Percentiles rank a stretch among this genome's conserved stretches.
phyloP scores from a whole-genome alignment of 202 grass and related monocot genomes.

The Panicum virgatum region DNA sequence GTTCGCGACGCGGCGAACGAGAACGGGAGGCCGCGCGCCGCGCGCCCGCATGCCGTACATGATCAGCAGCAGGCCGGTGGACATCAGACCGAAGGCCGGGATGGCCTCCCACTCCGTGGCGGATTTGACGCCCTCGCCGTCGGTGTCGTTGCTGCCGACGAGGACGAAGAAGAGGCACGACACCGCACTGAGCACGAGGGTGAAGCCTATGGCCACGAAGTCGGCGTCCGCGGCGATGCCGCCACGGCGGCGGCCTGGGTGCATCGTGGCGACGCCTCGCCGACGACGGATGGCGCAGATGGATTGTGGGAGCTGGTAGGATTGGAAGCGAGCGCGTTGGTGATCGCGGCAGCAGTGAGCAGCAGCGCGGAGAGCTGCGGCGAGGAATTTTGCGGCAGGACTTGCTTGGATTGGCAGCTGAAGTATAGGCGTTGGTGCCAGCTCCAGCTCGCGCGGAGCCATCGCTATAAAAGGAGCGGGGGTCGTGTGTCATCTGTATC shows the following conservation, averaged over 20 bases:
- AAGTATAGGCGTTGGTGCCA: no score
- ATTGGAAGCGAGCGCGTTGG: neutral
- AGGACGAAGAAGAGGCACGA: neutral
- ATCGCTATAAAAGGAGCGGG: neutral
- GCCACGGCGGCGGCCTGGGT: neutral
- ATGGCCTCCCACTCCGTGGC: neutral
- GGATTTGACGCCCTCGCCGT: no score
- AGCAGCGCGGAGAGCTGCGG: no score
- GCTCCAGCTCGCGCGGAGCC: no score
- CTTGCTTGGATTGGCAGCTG: no score
- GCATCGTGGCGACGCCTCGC: neutral
- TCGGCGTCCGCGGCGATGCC: neutral
- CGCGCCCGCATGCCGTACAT: conserved; percentile 15
- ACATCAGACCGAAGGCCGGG: conserved; percentile 5
- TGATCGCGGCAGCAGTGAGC: no score
- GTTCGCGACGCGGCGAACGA: neutral
- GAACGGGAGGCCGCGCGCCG: neutral
- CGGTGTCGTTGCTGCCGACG: no score
- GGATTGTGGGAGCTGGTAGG: neutral
- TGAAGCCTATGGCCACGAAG: neutral
- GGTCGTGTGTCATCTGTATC: no score
- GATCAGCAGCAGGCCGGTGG: conserved; percentile 17
- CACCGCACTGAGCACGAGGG: neutral
- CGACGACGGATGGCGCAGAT: neutral
- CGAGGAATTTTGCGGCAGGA: no score